Percentiles rank a stretch among this genome's conserved stretches.
phyloP scores from a whole-genome alignment of 495 filamentous ascomycete genomes.

The Penicillium salamii region DNA sequence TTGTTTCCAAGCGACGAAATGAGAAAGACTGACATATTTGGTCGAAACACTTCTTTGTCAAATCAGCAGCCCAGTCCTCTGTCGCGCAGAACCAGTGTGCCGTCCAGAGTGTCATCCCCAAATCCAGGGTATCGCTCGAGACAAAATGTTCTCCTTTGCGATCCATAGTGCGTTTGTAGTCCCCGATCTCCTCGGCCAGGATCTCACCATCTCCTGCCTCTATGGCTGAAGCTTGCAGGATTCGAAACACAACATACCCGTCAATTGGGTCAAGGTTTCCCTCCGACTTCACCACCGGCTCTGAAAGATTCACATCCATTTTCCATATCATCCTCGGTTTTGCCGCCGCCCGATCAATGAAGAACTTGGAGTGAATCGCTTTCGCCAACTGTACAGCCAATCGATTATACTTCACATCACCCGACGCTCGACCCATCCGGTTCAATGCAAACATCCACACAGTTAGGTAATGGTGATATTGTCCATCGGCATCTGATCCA shows the following conservation, averaged over 20 bases:
- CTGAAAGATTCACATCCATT: conserved; percentile 51
- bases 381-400: conserved; percentile 56
- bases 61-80: conserved; percentile 49
- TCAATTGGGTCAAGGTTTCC: conserved; percentile 62
- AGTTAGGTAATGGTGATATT: conserved; percentile 68
- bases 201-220: conserved; percentile 23
- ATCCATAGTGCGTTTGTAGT: conserved; percentile 57
- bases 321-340: conserved; percentile 61
- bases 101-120: conserved; percentile 67
- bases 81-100: conserved; percentile 54
- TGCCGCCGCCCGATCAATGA: conserved; percentile 33
- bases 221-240: conserved; percentile 48
- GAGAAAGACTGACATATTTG: conserved; percentile 35
- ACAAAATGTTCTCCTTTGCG: conserved; percentile 47
- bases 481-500: conserved; percentile 59
- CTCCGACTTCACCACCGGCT: conserved; percentile 51
- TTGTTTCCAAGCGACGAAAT: not conserved
- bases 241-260: conserved; percentile 55
- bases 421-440: conserved; percentile 51
- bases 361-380: conserved; percentile 58
- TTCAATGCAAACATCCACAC: conserved; percentile 72
- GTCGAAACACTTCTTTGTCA: conserved; percentile 45
- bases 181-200: conserved; percentile 51
- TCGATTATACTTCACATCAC: conserved; percentile 49
- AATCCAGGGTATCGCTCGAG: conserved; percentile 55